Percentiles rank a stretch among this genome's conserved stretches.
Conservation (phyloP, 1,284 basidiomycete species). For the Fomitopsis pinicola region DNA sequence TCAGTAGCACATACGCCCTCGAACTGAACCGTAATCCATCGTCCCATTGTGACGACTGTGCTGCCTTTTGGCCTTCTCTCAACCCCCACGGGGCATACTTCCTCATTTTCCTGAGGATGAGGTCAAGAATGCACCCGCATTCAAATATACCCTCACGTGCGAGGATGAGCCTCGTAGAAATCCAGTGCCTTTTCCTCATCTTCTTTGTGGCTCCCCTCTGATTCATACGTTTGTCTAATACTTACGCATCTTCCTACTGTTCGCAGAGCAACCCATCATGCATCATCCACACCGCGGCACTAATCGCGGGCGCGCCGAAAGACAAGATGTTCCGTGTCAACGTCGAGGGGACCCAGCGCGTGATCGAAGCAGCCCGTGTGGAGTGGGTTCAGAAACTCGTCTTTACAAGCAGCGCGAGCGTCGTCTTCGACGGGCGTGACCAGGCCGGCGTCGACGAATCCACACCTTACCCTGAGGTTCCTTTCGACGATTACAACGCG, state of each 20-base stretch:
- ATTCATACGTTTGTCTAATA: not conserved
- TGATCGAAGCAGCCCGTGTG: constrained; percentile 42
- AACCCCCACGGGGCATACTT: too few species aligned
- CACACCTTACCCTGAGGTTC: constrained; percentile 43
- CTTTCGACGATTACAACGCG: constrained; percentile 59
- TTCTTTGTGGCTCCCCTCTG: too few species aligned
- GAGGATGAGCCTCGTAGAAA: too few species aligned
- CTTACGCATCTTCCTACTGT: not conserved
- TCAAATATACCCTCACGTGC: too few species aligned
- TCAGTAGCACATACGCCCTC: too few species aligned
- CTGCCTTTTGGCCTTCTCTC: too few species aligned
- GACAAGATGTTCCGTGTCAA: constrained; percentile 60
- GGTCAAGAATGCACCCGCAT: too few species aligned
- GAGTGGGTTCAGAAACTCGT: constrained; percentile 51
- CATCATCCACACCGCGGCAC: constrained; percentile 14
- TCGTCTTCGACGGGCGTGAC: constrained; percentile 52
- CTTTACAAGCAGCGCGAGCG: constrained; percentile 59
- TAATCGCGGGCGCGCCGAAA: constrained; percentile 16
- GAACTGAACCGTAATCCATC: too few species aligned
- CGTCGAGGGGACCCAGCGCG: constrained; percentile 51
- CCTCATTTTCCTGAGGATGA: too few species aligned
- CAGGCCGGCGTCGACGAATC: constrained; percentile 60
- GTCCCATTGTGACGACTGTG: too few species aligned
- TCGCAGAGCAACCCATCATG: constrained; percentile 39
- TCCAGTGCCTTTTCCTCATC: too few species aligned